Evolutionary conservation across 176 grass and related monocot genomes (phyloP), one percentile per base, ranked within the genome.

Genomic region (Poa annua): DNA sequence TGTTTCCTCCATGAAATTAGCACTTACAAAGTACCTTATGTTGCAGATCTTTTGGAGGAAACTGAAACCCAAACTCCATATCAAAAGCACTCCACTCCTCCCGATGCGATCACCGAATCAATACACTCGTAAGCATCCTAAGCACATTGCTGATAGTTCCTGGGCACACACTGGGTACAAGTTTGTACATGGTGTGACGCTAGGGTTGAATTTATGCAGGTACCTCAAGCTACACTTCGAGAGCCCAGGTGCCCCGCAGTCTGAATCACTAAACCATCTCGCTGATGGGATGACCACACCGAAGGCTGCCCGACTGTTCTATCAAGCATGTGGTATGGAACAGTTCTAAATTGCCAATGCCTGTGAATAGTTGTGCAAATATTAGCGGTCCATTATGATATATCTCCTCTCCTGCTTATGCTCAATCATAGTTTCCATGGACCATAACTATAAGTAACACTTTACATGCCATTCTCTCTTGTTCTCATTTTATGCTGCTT

Each of bases 221-320:
- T 62, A 93, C 49, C 83, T 98, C 75, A 95, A 98, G 82, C 45
- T 84, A 60, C 92, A 98, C 84, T 98, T 98, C 24, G 90, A 95
- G n/a, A 90, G 60, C 14, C 90, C 90, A 49, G 90, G 87, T 47
- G 77, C 79, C 16, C 80, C 89, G 6, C 86, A 84, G 57, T 81
- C 83, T 80, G 96, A 95, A 90, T 95, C 92, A 14, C 29, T 98
- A 33, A 80, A 55, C 51, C 90, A 90, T 57, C 79, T 98, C 54
- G 68, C 92, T 88, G 64, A 83, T 59, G 92, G 92, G 69, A 93
- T 95, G 90, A 90, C 74, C 39, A 21, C 67, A 83, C 81, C 80
- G 53, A 75, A 34, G 81, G 96, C 96, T 80, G 83, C 96, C 35
- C 59, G 86, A 67, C 86, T 98, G 33, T 98, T 98, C 84, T 95